Evolutionary conservation across 257 asterid species (phyloP), one percentile per base, ranked within the genome.

Genomic region (Petrea volubilis): DNA sequence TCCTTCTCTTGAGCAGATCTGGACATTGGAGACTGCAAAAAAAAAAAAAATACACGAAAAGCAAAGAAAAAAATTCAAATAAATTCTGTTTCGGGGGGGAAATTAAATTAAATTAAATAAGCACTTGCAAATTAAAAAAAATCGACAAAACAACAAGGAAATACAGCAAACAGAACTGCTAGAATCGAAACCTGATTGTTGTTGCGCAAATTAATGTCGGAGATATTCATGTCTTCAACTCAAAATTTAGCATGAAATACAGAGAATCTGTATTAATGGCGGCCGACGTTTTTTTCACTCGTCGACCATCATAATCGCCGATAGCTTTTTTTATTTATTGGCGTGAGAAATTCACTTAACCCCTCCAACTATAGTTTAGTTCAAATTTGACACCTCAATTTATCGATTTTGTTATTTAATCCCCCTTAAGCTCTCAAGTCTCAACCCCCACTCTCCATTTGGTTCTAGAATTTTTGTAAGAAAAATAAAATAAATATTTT

Each of bases 1-100:
- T 56, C 62, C 70, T 25, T 77, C 71, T 79, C 82, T 75, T 79
- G 86, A 60, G 68, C 69, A 76, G 91, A 82, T 76, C 74, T 59
- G 64, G 76, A 60, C 76, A 74, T 25, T 18, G 38, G 72, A 71
- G 82, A 61, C 96, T 91, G 88, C 85, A 74, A 31, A 58, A 74
- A 78, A 34, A 63, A 60, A 29, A 20, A 41, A 33, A 56, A 67
- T 59, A 50, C 49, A 40, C 25, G 31, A 63, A 55, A 46, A 9
- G 29, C 46, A 31, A 44, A 14, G 4, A 12, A 11, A 52, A 15
- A 52, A 28, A 20, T 21, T 34, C 36, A 27, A 64, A 31, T 36
- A 68, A 34, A 66, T 20, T 34, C 55, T 13, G 60, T 9, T 24
- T 0, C 18, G 12, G 1, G 7, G 0, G 62, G 28, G 44, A 64